Evolutionary conservation across 2,329 filamentous ascomycete genomes (phyloP), one percentile per base, ranked within the genome.

Genomic region (Juglanconis sp.): DNA sequence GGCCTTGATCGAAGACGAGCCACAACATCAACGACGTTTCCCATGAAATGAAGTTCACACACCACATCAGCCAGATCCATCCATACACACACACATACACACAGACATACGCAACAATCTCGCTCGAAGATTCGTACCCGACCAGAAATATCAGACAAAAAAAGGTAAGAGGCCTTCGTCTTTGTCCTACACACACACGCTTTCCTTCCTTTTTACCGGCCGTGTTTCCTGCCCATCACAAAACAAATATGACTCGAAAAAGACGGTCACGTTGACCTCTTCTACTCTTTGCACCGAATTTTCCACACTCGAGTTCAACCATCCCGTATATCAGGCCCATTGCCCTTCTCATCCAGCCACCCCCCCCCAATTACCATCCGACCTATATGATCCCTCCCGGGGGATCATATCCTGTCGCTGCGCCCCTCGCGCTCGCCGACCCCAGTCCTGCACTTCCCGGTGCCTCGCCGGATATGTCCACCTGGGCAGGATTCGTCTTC

Each of bases 361-460:
- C 7, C 17, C n/a, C 42, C 8, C n/a, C 2, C 15, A 4, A 17
- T n/a, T 15, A 5, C 17, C 42, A 9, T 17, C 42, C 17, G 17
- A 40, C 62, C 65, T 65, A 86, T 70, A 86, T 86, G 65, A 86
- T 86, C 48, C 83, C 83, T 46, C 83, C 83, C 2, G 83, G 83
- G 17, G 83, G 83, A 65, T 85, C 83, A 66, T 85, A 86, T 31
- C 76, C 77, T 31, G 74, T 75, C 17, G 75, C 74, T 10, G 73
- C 73, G 15, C 81, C 79, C 56, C 81, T 75, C 1, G 73, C 69
- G 6, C 66, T 65, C 10, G 77, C 76, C 35, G 68, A 65, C 9
- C 75, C 77, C 32, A 85, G 71, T 10, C 82, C 82, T 6, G 81
- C 82, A 64, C 82, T 84, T 15, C 82, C 82, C 9, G 81, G 81